Percentiles rank a stretch among this genome's conserved stretches.
Evolutionary conservation across 192 early-diverging fungal genomes (phyloP).

Genomic region (Umbelopsis vinacea): DNA sequence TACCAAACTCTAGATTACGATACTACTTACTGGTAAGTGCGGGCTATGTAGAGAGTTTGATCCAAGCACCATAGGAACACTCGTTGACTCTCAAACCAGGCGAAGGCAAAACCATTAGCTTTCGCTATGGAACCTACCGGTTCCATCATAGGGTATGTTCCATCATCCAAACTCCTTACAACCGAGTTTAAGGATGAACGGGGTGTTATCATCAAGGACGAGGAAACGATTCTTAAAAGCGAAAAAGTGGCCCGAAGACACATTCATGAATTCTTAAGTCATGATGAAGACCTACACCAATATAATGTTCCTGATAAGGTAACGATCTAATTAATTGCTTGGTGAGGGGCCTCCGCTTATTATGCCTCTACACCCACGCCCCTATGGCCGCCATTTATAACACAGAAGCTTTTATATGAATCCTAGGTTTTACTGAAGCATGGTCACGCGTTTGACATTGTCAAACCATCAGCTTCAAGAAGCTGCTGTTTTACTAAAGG

Average conservation of each 20-base stretch:
- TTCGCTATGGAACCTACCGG: conserved; percentile 47
- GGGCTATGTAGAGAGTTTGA: too few relatives aligned
- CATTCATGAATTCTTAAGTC: conserved; percentile 28
- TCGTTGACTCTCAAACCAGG: conserved; percentile 10
- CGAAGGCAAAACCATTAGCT: conserved; percentile 37
- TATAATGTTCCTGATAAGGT: conserved; percentile 57
- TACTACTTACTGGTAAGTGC: conserved; percentile 70
- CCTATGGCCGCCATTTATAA: background rate
- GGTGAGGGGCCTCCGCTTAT: too few relatives aligned
- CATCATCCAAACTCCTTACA: conserved; percentile 26
- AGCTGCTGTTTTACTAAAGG: conserved; percentile 87
- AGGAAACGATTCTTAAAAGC: conserved; percentile 27
- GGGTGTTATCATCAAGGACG: conserved; percentile 19
- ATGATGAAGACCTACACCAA: conserved; percentile 31
- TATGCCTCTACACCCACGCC: too few relatives aligned
- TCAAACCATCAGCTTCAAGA: conserved; percentile 60
- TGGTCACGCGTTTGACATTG: conserved; percentile 65
- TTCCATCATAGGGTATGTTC: conserved; percentile 48
- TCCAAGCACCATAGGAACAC: background rate
- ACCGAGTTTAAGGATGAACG: conserved; percentile 46
- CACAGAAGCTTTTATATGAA: background rate
- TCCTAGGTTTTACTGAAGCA: conserved; percentile 52
- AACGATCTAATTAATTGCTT: background rate
- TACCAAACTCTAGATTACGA: conserved; percentile 79
- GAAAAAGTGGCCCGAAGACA: conserved; percentile 28